Evolutionary conservation across 2,329 filamentous ascomycete genomes (phyloP), one percentile per base, ranked within the genome.

Genomic region (Furcasterigmium sp.): DNA sequence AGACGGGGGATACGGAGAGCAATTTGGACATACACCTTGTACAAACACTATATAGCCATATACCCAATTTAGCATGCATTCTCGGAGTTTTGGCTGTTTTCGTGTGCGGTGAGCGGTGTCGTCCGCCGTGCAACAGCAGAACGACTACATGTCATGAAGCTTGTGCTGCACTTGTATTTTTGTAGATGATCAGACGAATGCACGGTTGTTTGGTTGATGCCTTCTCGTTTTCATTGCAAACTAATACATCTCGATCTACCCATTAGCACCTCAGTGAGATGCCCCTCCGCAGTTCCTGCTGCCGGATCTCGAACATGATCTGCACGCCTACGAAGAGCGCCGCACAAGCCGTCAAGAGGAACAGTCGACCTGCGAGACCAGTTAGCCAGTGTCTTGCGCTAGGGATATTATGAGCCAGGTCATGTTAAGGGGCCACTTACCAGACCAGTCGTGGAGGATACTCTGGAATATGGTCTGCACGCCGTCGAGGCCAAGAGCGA

Each of bases 251-350:
- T 14, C 5, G 14, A 13, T 23, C 36, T 15, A 38, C 5, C 8
- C 13, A 10, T 36, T 63, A 95, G 62, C 89, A 97, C 68, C 88
- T 95, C 63, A 96, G 62, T 53, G 80, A 76, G 46, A 96, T 84
- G 1, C 93, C 93, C 53, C 79, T 80, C 54, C 91, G 78, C 65
- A 82, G 80, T 71, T 98, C 93, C 34, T 76, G 74, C 68, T 96
- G 88, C 41, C 93, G 75, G 53, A 94, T 78, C 70, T 98, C 93
- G 69, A 97, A 96, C 93, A 98, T 98, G 57, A 96, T 70, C 68
- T 97, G 91, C 34, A 86, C 78, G 20, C 85, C 91, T 1, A 91
- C 81, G 60, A 95, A 98, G 8, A 97, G 64, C 35, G 79, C 81
- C n/a, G 63, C 66, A 56, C 82, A 91, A 4, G 89, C 86, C 3